phyloP scores from a whole-genome alignment of 1,284 basidiomycete species.

The Leucoagaricus sp. region DNA sequence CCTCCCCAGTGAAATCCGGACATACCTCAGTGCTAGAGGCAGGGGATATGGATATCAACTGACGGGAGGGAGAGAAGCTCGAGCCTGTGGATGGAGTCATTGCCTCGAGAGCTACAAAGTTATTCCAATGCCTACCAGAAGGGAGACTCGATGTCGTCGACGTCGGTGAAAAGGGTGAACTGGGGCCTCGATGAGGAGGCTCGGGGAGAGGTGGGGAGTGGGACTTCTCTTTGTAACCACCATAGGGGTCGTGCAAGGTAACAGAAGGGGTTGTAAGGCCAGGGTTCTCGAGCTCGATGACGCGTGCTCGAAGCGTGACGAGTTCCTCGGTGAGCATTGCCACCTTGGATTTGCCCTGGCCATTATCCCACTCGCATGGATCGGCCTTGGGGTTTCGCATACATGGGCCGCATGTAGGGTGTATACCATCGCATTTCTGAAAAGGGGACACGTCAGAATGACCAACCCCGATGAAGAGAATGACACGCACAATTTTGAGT shows the following conservation, averaged over 20 bases:
- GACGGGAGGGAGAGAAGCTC: slow-evolving; percentile 37
- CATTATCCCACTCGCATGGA: slow-evolving; percentile 49
- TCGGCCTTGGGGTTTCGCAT: slow-evolving; percentile 42
- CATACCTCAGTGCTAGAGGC: slow-evolving; percentile 36
- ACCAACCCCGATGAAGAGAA: neutral
- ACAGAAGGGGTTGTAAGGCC: slow-evolving; percentile 44
- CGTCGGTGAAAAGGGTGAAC: slow-evolving; percentile 43
- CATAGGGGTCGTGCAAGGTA: slow-evolving; percentile 45
- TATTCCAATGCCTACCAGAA: slow-evolving; percentile 40
- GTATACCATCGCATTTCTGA: slow-evolving; percentile 49
- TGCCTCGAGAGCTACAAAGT: slow-evolving; percentile 32
- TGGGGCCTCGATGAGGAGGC: slow-evolving; percentile 26
- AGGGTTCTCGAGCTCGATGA: slow-evolving; percentile 47
- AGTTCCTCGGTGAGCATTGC: slow-evolving; percentile 46
- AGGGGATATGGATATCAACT: slow-evolving; percentile 30
- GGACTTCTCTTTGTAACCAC: slow-evolving; percentile 28
- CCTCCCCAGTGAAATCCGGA: slow-evolving; percentile 10
- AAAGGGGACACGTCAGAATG: slow-evolving; percentile 10
- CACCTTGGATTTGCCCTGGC: slow-evolving; percentile 43
- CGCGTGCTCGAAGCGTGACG: slow-evolving; percentile 40
- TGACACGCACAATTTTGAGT: slow-evolving; percentile 54
- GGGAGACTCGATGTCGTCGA: slow-evolving; percentile 43
- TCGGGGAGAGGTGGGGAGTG: slow-evolving; percentile 36
- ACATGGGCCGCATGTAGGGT: slow-evolving; percentile 48
- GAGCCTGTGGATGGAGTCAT: slow-evolving; percentile 40